These are phyloP conservation scores for Asterella californica DNA, from an alignment of 225 moss, liverwort and hornwort species.

Conservation along the genomic window DNA sequence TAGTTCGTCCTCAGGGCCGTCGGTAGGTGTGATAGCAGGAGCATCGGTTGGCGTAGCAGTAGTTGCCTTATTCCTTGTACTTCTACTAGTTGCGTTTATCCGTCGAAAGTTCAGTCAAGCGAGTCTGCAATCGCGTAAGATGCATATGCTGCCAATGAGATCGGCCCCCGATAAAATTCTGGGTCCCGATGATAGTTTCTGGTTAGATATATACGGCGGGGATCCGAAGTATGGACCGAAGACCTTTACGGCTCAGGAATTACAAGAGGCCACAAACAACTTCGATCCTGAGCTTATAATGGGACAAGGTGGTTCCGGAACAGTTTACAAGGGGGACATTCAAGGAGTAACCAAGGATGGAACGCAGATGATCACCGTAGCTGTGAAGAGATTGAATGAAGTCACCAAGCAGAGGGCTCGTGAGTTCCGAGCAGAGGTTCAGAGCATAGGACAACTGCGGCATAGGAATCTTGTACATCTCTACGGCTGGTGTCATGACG, in stretches of 20 bases:
- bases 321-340: constrained; percentile 52
- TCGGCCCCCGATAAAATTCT: not conserved
- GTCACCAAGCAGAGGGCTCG: constrained; percentile 48
- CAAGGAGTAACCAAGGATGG: constrained; percentile 37
- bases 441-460: constrained; percentile 51
- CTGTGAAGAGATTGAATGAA: constrained; percentile 57
- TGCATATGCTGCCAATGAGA: not conserved
- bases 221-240: constrained; percentile 18
- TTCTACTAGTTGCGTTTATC: not conserved
- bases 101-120: not conserved
- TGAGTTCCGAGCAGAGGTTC: constrained; percentile 62
- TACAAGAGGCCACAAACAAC: constrained; percentile 52
- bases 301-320: constrained; percentile 43
- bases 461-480: constrained; percentile 63
- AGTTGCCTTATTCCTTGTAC: not conserved
- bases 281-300: constrained; percentile 51
- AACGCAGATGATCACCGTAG: constrained; percentile 29
- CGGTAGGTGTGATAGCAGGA: not conserved
- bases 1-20: not conserved
- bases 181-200: constrained; percentile 1
- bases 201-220: not conserved
- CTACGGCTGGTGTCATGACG: constrained; percentile 52
- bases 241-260: constrained; percentile 47
- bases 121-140: not conserved
- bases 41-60: not conserved